Conservation (phyloP, 1,284 basidiomycete genomes). For the Flammula alnicola region DNA sequence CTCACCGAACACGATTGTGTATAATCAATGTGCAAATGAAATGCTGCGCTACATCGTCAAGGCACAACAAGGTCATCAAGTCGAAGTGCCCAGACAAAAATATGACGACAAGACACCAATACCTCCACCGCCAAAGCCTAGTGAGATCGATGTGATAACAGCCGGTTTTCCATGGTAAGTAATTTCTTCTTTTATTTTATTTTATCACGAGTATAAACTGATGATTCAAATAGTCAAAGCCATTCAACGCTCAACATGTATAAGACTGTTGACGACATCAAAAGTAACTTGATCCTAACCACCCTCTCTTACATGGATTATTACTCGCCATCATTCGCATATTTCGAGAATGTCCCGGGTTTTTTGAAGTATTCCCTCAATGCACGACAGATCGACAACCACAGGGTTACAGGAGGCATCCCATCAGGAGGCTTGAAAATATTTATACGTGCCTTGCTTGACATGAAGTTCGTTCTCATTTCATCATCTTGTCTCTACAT, state of each 20-base stretch:
- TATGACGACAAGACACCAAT: slow-evolving; percentile 39
- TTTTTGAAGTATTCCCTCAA: slow-evolving; percentile 63
- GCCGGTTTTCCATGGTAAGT: slow-evolving; percentile 77
- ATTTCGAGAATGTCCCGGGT: slow-evolving; percentile 77
- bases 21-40: slow-evolving; percentile 63
- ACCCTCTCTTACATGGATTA: slow-evolving; percentile 69
- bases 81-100: slow-evolving; percentile 44
- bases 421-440: slow-evolving; percentile 72
- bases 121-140: slow-evolving; percentile 50
- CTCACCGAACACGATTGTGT: slow-evolving; percentile 42
- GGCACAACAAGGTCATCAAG: slow-evolving; percentile 41
- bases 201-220: background rate
- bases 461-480: slow-evolving; percentile 54
- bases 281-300: slow-evolving; percentile 60
- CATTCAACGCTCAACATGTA: slow-evolving; percentile 63
- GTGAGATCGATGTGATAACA: slow-evolving; percentile 61
- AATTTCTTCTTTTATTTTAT: slow-evolving; percentile 6
- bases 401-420: slow-evolving; percentile 62
- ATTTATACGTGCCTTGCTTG: slow-evolving; percentile 56
- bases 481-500: slow-evolving; percentile 3
- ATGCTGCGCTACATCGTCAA: slow-evolving; percentile 61
- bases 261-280: slow-evolving; percentile 53
- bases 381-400: slow-evolving; percentile 48
- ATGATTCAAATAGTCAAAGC: slow-evolving; percentile 46
- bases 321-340: slow-evolving; percentile 59